Evolutionary conservation across 1,139 yeast genomes (phyloP), one percentile per base, ranked within the genome.

Genomic region (Pichia sp.): DNA sequence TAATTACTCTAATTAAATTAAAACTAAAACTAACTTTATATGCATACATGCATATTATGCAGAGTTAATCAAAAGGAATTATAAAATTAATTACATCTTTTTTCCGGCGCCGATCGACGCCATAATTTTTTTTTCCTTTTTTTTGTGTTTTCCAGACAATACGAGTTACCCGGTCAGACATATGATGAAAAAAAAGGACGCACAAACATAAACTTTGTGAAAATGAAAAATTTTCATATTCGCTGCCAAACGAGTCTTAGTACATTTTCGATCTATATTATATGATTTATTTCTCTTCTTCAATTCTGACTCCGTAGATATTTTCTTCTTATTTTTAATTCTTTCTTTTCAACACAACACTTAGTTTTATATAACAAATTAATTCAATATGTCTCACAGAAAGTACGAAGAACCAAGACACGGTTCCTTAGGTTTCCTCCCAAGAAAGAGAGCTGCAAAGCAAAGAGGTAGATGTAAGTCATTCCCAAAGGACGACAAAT

Each of bases 321-420:
- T n/a, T 5, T 36, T 26, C 18, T 9, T 9, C 30, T 36, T 44
- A 39, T 45, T 39, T 49, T 42, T 41, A 39, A 42, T 41, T 34
- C 28, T 45, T 29, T 46, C 40, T 40, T 45, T 46, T 45, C 32
- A 33, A 6, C 38, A 44, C 54, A 52, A 48, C 53, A 53, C 53
- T 52, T 43, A 49, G 46, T 48, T 47, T 42, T 27, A 26, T 34
- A 28, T 31, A 51, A 43, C 50, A 47, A 51, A 41, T 47, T 34
- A 35, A 30, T 35, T 42, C 47, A 68, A 62, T 58, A 92, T 92
- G 98, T 92, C 98, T 75, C 98, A 92, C 92, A 87, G 98, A 86
- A 92, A 92, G 84, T 92, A 72, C 94, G 97, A 92, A 87, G 96
- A 95, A 68, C 98, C 99, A 81, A 89, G 99, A 83, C 97, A 92